Evolutionary conservation across 768 basidiomycete species (phyloP), one percentile per base, ranked within the genome.

Genomic region (Hericium erinaceus): DNA sequence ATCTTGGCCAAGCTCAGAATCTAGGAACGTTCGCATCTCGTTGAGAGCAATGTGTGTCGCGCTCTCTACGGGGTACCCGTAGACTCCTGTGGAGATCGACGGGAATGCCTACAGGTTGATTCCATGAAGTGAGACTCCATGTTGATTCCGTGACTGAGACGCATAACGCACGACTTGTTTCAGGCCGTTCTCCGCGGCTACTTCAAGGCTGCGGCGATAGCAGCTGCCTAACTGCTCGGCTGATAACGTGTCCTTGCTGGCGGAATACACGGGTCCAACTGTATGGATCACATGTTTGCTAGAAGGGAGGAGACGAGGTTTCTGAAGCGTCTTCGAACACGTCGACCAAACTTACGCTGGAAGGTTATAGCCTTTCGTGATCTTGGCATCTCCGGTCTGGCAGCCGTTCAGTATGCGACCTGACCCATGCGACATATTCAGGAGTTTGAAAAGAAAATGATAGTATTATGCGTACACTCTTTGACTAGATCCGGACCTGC

Each of bases 221-320:
- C 87, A 88, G 9, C 87, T 87, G 3, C 75, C 74, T 13, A 93
- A 76, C 59, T 82, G 77, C 58, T 67, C 62, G 5, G 82, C 81
- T 55, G 77, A 79, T 26, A 67, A 69, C 44, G 77, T 76, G 39
- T 68, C 69, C 26, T 75, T 70, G 1, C 61, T 57, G 2, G 64
- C 56, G 4, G 74, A 75, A 67, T 87, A 91, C 1, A 88, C 68
- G 0, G 91, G 91, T 11, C 91, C 91, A 15, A 92, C 91, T 3
- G 91, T 78, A 64, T 92, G 91, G 44, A 93, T 89, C 58, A 93
- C 75, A 66, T 85, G 76, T 39, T 78, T 77, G 39, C 90, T 89
- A 61, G 28, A 46, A 28, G 16, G 18, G 10, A 18, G 3, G 12
- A 33, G 33, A 33, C 33, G 33, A 2, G 7, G 7, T 33, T 7